phyloP scores from a whole-genome alignment of 2,329 filamentous ascomycete genomes.

The Metarhizium guizhouense region DNA sequence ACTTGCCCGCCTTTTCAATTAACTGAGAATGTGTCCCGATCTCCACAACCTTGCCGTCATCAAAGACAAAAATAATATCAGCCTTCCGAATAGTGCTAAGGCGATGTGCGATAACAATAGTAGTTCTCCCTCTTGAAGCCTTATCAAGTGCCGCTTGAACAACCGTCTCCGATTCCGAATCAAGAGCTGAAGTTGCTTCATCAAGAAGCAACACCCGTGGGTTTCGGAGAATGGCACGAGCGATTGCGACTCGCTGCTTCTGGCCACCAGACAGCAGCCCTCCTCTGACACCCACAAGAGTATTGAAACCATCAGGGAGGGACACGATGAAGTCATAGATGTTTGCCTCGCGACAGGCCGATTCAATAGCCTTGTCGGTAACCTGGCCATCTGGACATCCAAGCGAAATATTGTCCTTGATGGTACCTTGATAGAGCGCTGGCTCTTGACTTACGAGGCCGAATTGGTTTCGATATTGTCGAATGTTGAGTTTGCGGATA shows the following conservation, averaged over 20 bases:
- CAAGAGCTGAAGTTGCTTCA: slow-evolving; percentile 39
- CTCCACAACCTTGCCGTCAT: no score
- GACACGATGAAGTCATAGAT: slow-evolving; percentile 38
- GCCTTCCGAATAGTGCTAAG: slow-evolving; percentile 8
- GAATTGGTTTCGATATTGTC: no score
- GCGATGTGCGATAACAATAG: slow-evolving; percentile 9
- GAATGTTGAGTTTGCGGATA: no score
- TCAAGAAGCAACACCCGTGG: no score
- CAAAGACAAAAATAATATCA: no score
- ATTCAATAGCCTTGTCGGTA: no score
- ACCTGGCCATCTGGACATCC: no score
- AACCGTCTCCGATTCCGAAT: slow-evolving; percentile 48
- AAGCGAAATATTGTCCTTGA: no score
- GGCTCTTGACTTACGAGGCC: slow-evolving; percentile 10
- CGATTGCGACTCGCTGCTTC: slow-evolving; percentile 58
- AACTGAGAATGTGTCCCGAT: no score
- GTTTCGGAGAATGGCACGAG: slow-evolving; percentile 15
- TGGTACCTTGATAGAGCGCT: no score
- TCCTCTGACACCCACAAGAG: slow-evolving; percentile 54
- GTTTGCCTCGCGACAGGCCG: no score
- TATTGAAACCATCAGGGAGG: slow-evolving; percentile 48
- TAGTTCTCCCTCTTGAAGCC: slow-evolving; percentile 8
- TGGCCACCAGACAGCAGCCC: slow-evolving; percentile 59
- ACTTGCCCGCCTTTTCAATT: no score
- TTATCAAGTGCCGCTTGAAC: slow-evolving; percentile 49